Evolutionary conservation across 2,329 filamentous ascomycete genomes (phyloP).

Genomic region (Aspergillus flavus): DNA sequence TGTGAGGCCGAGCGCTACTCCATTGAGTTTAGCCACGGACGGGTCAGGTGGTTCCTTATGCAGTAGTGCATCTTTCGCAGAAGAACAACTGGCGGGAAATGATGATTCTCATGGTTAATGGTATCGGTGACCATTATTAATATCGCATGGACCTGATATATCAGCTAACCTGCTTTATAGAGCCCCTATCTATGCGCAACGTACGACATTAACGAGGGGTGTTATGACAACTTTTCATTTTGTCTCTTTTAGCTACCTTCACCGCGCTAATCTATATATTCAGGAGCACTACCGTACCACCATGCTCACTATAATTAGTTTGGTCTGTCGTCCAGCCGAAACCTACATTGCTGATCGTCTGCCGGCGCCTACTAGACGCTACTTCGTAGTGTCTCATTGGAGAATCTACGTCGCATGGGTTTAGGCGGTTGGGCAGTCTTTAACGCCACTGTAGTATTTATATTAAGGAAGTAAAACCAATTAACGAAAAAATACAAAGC

Average conservation of each 20-base stretch:
- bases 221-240: neutral
- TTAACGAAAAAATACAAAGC: too few relatives aligned
- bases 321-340: neutral
- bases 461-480: too few relatives aligned
- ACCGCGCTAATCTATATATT: neutral
- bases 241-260: neutral
- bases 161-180: neutral
- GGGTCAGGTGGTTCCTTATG: slow-evolving; percentile 12
- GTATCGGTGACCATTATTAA: neutral
- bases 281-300: neutral
- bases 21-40: slow-evolving; percentile 7
- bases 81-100: neutral
- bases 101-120: neutral
- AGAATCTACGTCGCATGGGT: neutral
- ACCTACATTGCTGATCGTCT: neutral
- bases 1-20: slow-evolving; percentile 4
- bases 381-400: neutral
- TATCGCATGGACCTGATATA: neutral
- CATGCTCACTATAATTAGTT: neutral
- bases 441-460: neutral
- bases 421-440: neutral
- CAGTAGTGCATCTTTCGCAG: slow-evolving; percentile 2
- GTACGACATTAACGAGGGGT: neutral
- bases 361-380: slow-evolving; percentile 2
- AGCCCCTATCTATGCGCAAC: neutral